Evolutionary conservation across 306 rosid species (phyloP), one percentile per base, ranked within the genome.

Genomic region (Arachis hypogaea): DNA sequence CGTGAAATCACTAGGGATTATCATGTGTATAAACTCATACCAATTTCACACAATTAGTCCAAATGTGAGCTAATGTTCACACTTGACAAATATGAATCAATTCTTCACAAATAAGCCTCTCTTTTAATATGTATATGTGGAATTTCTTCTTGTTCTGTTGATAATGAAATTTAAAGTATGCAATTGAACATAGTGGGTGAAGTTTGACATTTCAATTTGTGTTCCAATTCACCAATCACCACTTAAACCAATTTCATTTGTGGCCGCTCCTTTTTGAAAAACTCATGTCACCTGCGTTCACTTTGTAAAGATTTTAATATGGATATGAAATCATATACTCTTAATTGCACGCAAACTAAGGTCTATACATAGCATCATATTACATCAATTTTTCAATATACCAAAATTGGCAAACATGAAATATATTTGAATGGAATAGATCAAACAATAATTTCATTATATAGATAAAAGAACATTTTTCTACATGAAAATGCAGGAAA

Each of bases 241-340:
- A 50, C 38, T 46, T 66, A 50, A 72, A 49, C 57, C 60, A 47
- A 18, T 57, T 38, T 49, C 11, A 5, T 43, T 7, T 7, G 33
- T 7, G 63, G 63, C 43, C 54, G 63, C 68, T 61, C 54, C 59
- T n/a, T 18, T 78, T 54, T 55, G 69, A 69, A 57, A 62, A 52
- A 14, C 7, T 7, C 59, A 14, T 14, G 40, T 2, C 3, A 81
- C 74, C 73, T 45, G 3, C 22, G 44, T 41, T 69, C 84, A 66
- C 51, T 78, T 65, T 29, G 30, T 28, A 14, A 5, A 22, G 16
- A 7, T 4, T 43, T 50, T 16, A 76, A 66, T n/a, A 42, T 8
- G 10, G 62, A 8, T 46, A 44, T 1, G 44, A 40, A 56, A 63
- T 71, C 72, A 56, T 29, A 70, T 7, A 38, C 59, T 65, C 43